Percentiles rank a stretch among this genome's conserved stretches.
These are phyloP conservation scores for Cicer yamashitae DNA, from an alignment of 306 rosid species.

Conservation along the genomic window DNA sequence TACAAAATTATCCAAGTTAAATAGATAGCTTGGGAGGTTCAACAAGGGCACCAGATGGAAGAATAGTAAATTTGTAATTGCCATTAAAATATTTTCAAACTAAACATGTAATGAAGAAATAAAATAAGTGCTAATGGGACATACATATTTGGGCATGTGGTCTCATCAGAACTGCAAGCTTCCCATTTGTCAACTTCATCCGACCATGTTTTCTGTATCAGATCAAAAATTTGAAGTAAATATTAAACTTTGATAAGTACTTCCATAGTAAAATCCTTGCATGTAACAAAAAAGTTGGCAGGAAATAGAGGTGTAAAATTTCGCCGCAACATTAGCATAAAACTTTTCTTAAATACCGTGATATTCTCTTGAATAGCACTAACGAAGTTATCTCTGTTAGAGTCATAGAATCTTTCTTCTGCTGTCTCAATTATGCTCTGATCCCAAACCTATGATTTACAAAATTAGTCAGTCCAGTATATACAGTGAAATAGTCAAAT, in stretches of 20 bases:
- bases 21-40: no score
- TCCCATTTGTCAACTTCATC: constrained; percentile 71
- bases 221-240: background rate
- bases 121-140: constrained; percentile 27
- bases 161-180: constrained; percentile 56
- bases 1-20: constrained; percentile 9
- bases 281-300: background rate
- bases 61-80: no score
- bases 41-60: no score
- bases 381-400: constrained; percentile 48
- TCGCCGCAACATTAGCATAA: no score
- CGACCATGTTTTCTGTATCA: constrained; percentile 69
- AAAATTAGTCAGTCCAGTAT: background rate
- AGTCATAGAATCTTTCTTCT: constrained; percentile 60
- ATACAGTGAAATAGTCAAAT: background rate
- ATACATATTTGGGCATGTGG: constrained; percentile 70
- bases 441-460: constrained; percentile 72
- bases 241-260: background rate
- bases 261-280: background rate
- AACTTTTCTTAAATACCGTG: constrained; percentile 46
- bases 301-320: background rate
- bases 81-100: no score
- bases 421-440: constrained; percentile 76
- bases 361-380: constrained; percentile 70
- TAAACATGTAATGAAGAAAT: no score